Evolutionary conservation across 1,139 yeast species (phyloP), one percentile per base, ranked within the genome.

Genomic region (Nakaseomyces bracarensis): DNA sequence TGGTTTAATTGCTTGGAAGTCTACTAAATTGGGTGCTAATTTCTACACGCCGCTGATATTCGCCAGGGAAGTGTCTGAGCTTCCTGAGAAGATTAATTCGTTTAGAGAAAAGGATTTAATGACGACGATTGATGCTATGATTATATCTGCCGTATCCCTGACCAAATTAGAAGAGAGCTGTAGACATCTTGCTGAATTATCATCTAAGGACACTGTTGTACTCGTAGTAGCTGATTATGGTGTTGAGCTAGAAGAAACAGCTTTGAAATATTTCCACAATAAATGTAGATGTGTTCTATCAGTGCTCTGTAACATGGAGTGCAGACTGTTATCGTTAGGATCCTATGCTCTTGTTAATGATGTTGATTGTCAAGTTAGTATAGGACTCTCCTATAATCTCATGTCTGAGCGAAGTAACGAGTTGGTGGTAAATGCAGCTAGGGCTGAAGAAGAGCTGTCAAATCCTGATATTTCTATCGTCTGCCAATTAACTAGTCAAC

Each of bases 1-100:
- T 49, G 57, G 59, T 5, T 40, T 54, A n/a, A 50, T 56, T 9
- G 52, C 58, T 9, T 56, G 60, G 60, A 56, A 56, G 39, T 52
- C 58, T 11, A 45, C 52, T 3, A 51, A 50, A 22, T 37, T 52
- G 11, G 58, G 59, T 10, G 55, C 59, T n/a, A 54, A 53, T 40
- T 53, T 53, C 35, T 56, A 56, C 35, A 54, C 51, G 21, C 60
- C 60, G 8, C 52, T 53, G 34, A 46, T 53, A 19, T 53, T 54
- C 40, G 45, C 53, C 8, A 50, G 51, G 26, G 51, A 50, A 20
- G 44, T 51, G 11, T 43, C 41, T 13, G 48, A 44, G 15, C 40
- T 49, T 4, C 29, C 46, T 8, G 26, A 45, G 4, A 48, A 43
- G 25, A 36, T 49, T 5, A 16, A 40, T 14, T 43, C 49, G 14